phyloP scores from a whole-genome alignment of 345 rosid species.

The Odontarrhena argentea region DNA sequence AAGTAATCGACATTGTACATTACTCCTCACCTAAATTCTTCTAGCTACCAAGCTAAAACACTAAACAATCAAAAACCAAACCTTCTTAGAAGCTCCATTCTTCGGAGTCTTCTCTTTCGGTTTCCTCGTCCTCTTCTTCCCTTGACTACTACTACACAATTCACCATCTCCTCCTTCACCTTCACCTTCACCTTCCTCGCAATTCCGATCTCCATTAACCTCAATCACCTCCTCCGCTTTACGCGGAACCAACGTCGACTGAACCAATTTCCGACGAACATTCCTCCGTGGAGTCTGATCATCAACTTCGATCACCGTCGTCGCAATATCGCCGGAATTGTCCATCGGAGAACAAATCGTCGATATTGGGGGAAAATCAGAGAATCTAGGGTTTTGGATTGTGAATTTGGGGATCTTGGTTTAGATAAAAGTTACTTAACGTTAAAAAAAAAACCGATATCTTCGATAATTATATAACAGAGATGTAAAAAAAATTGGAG shows the following conservation, averaged over 20 bases:
- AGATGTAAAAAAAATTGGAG: conserved; percentile 26
- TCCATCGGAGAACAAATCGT: conserved; percentile 31
- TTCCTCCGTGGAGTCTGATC: conserved; percentile 45
- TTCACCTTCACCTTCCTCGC: conserved; percentile 33
- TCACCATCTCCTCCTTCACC: conserved; percentile 50
- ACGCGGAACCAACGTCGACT: conserved; percentile 68
- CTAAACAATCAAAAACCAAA: neutral
- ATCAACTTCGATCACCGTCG: conserved; percentile 28
- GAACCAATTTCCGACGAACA: conserved; percentile 67
- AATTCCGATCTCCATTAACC: conserved; percentile 36
- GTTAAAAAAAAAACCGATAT: conserved; percentile 7
- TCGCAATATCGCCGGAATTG: conserved; percentile 23
- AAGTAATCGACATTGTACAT: neutral
- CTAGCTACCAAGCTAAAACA: conserved; percentile 21
- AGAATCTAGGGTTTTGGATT: conserved; percentile 32
- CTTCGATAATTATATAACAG: neutral
- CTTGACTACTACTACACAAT: conserved; percentile 41
- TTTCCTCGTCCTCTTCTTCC: conserved; percentile 49
- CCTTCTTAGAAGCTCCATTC: conserved; percentile 30
- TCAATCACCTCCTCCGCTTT: conserved; percentile 50
- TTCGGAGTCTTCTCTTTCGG: conserved; percentile 55
- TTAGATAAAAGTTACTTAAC: neutral
- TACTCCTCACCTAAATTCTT: conserved; percentile 6
- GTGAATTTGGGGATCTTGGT: conserved; percentile 37
- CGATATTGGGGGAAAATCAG: conserved; percentile 16